Percentiles rank a stretch among this genome's conserved stretches.
phyloP scores from a whole-genome alignment of 1,139 yeast species.

The Meyerozyma carpophila region DNA sequence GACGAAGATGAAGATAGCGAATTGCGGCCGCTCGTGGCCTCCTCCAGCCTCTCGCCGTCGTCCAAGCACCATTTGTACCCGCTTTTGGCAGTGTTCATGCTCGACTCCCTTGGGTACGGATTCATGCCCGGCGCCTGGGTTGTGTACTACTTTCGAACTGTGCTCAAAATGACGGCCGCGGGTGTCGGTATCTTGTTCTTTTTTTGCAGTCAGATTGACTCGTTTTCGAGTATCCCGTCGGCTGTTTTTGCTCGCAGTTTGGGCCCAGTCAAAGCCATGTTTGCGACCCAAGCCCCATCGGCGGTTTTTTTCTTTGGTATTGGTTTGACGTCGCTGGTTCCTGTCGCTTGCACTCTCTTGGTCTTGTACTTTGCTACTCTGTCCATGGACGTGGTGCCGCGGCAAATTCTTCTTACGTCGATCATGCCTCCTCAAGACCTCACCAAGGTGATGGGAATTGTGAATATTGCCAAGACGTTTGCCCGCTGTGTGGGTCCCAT shows the following conservation, averaged over 20 bases:
- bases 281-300: constrained; percentile 76
- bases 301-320: constrained; percentile 49
- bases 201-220: constrained; percentile 51
- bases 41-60: constrained; percentile 24
- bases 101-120: constrained; percentile 84
- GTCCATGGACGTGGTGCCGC: constrained; percentile 88
- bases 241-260: constrained; percentile 60
- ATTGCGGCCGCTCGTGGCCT: constrained; percentile 4
- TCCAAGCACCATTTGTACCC: constrained; percentile 33
- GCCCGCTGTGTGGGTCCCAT: constrained; percentile 81
- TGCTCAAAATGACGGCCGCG: constrained; percentile 36
- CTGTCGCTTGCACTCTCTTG: constrained; percentile 46
- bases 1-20: constrained; percentile 2
- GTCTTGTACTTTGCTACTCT: constrained; percentile 50
- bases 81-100: constrained; percentile 50
- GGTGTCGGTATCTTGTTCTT: constrained; percentile 53
- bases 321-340: constrained; percentile 19
- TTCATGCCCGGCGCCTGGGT: constrained; percentile 88
- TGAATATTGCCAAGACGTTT: constrained; percentile 78
- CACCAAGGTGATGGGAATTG: constrained; percentile 77
- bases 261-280: constrained; percentile 78
- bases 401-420: constrained; percentile 72
- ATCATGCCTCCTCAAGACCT: constrained; percentile 59
- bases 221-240: constrained; percentile 63
- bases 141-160: constrained; percentile 62